Conservation (phyloP, 2,329 filamentous ascomycete species). For the Arthrobotrys musiformis region DNA sequence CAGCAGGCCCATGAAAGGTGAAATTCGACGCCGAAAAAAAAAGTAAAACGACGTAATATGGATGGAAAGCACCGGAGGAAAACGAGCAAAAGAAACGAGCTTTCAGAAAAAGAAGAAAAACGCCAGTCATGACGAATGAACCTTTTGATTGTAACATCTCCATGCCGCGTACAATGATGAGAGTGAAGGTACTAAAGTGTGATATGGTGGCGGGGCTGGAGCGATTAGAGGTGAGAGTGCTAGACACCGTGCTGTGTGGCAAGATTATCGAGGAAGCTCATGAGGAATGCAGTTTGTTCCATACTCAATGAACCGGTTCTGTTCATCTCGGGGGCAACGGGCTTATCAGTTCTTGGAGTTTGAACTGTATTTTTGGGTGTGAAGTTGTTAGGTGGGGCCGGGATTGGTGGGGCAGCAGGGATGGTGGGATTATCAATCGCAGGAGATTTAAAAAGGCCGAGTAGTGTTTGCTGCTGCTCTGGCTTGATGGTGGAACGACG, state of each 20-base stretch:
- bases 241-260: slow-evolving; percentile 51
- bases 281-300: slow-evolving; percentile 46
- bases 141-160: neutral
- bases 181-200: neutral
- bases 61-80: neutral
- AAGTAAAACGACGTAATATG: neutral
- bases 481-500: slow-evolving; percentile 57
- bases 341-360: slow-evolving; percentile 20
- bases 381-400: neutral
- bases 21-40: slow-evolving; percentile 4
- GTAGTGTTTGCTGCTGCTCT: slow-evolving; percentile 57
- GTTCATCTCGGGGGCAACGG: slow-evolving; percentile 32
- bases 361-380: neutral
- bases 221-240: neutral
- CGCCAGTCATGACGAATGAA: slow-evolving; percentile 45
- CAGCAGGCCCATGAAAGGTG: neutral
- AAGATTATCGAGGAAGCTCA: slow-evolving; percentile 45
- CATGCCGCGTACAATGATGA: slow-evolving; percentile 19
- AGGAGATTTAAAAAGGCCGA: slow-evolving; percentile 58
- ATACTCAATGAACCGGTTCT: slow-evolving; percentile 35
- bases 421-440: slow-evolving; percentile 13
- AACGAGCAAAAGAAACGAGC: neutral
- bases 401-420: neutral
- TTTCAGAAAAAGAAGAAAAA: slow-evolving; percentile 12
- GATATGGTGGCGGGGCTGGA: neutral